phyloP scores from a whole-genome alignment of 192 early-diverging fungal species.

The Phycomyces nitens region DNA sequence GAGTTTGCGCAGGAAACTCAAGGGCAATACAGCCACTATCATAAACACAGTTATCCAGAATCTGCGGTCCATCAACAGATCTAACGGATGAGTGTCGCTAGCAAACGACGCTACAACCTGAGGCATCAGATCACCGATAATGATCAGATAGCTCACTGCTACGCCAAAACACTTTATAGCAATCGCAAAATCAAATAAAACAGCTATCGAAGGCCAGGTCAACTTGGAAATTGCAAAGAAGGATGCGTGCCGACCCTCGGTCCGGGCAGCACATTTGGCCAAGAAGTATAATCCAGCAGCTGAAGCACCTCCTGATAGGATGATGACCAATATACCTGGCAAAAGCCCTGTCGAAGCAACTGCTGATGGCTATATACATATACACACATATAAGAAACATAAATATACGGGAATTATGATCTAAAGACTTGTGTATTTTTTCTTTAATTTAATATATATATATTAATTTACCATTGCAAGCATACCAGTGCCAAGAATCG shows the following conservation, averaged over 20 bases:
- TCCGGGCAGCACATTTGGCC: conserved; percentile 68
- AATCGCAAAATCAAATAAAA: conserved; percentile 94
- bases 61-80: conserved; percentile 54
- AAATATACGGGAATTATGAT: too few species aligned
- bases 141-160: conserved; percentile 90
- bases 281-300: conserved; percentile 84
- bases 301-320: conserved; percentile 71
- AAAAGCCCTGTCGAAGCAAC: conserved; percentile 80
- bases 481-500: conserved; percentile 96
- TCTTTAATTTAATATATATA: too few species aligned
- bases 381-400: too few species aligned
- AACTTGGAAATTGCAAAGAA: conserved; percentile 90
- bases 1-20: conserved; percentile 76
- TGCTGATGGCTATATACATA: conserved; percentile 65
- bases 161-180: conserved; percentile 99
- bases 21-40: conserved; percentile 59
- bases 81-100: neutral
- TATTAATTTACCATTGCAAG: conserved; percentile 78
- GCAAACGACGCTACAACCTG: conserved; percentile 41
- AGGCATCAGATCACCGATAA: conserved; percentile 91
- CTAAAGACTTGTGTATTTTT: too few species aligned
- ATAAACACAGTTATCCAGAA: conserved; percentile 89
- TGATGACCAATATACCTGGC: conserved; percentile 77
- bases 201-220: conserved; percentile 86
- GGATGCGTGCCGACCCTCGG: conserved; percentile 73